Conservation (phyloP, 1,284 basidiomycete species). For the Lignosus rhinocerotis region DNA sequence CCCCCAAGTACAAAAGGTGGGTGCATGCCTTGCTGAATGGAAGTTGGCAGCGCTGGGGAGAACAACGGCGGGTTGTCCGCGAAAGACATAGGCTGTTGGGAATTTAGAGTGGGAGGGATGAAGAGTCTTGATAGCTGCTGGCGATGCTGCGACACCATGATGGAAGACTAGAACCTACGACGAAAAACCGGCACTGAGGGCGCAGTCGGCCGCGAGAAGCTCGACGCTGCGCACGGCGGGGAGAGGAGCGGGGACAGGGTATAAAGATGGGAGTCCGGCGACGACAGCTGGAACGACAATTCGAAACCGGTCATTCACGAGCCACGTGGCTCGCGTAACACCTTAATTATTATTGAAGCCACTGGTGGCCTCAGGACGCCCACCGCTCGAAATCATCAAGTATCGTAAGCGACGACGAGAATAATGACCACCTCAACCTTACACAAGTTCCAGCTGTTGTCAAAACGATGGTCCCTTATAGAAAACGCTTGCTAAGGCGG, state of each 20-base stretch:
- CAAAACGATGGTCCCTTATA: too few species aligned
- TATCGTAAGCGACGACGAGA: too few species aligned
- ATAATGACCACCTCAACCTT: too few species aligned
- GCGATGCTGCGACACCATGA: constrained; percentile 29
- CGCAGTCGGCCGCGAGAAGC: constrained; percentile 5
- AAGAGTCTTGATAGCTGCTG: constrained; percentile 37
- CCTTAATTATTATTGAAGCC: background rate
- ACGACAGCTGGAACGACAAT: background rate
- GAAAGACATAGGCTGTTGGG: constrained; percentile 34
- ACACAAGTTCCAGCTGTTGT: too few species aligned
- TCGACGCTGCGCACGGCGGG: constrained; percentile 6
- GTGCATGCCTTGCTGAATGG: constrained; percentile 58
- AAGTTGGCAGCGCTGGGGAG: constrained; percentile 65
- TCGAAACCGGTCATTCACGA: background rate
- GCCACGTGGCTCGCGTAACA: constrained; percentile 6
- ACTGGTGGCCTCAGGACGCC: too few species aligned
- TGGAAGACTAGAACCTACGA: background rate
- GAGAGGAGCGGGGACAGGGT: constrained; percentile 1
- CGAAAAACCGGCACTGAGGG: background rate
- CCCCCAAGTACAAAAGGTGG: constrained; percentile 46
- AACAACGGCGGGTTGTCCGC: constrained; percentile 46
- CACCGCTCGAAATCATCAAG: too few species aligned
- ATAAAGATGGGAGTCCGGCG: constrained; percentile 1
- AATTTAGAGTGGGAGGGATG: constrained; percentile 35
- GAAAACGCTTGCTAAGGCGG: too few species aligned